Evolutionary conservation across 108 stramenopile species (phyloP).

Genomic region (Skeletonema tropicum): DNA sequence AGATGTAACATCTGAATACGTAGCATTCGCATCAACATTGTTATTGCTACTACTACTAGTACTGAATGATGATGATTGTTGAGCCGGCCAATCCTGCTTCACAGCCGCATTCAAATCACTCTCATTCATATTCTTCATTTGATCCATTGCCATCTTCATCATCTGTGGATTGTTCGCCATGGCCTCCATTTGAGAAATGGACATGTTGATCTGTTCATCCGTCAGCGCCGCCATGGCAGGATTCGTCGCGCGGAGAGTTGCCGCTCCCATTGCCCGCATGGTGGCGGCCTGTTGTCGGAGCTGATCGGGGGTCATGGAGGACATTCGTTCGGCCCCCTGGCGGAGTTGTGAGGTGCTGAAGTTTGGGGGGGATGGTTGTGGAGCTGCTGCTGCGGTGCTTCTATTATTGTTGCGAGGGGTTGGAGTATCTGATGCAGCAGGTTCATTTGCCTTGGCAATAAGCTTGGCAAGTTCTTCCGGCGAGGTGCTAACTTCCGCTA

Average conservation of each 20-base stretch:
- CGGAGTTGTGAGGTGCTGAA: constrained; percentile 14
- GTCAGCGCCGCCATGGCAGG: constrained; percentile 70
- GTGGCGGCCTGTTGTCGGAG: constrained; percentile 71
- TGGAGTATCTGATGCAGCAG: constrained; percentile 13
- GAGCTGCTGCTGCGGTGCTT: neutral
- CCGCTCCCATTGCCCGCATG: constrained; percentile 70
- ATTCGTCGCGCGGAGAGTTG: constrained; percentile 61
- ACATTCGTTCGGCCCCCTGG: constrained; percentile 59
- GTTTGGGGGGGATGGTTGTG: neutral
- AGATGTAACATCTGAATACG: neutral
- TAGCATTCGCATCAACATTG: constrained; percentile 7
- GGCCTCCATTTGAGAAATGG: constrained; percentile 71
- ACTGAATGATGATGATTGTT: neutral
- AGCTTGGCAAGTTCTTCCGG: constrained; percentile 51
- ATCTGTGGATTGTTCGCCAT: constrained; percentile 70
- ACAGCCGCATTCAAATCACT: neutral
- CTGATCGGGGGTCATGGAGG: constrained; percentile 71
- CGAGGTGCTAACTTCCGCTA: constrained; percentile 15
- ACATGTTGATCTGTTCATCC: constrained; percentile 61
- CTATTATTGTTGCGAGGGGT: constrained; percentile 17
- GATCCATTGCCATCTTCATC: constrained; percentile 49
- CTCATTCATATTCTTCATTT: constrained; percentile 38
- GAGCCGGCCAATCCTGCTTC: neutral
- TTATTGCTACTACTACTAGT: neutral
- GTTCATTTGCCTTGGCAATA: constrained; percentile 43